Evolutionary conservation across 805 yeast species (phyloP).

Genomic region (Pichia nakasei): DNA sequence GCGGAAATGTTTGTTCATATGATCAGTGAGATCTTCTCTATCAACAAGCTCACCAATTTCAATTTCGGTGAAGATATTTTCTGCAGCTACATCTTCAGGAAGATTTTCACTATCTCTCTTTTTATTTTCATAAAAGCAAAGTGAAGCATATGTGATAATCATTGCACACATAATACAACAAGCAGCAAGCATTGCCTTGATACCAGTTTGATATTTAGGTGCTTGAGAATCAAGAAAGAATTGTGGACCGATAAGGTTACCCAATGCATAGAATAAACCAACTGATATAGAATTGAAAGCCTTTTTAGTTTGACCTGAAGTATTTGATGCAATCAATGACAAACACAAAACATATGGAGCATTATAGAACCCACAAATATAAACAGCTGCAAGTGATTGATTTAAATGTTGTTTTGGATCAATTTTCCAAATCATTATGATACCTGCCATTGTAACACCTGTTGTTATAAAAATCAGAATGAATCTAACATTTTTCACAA

Average conservation of each 20-base stretch:
- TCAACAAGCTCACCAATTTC: conserved; percentile 6
- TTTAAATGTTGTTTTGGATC: conserved; percentile 4
- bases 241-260: conserved; percentile 58
- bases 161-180: conserved; percentile 17
- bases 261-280: conserved; percentile 42
- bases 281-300: conserved; percentile 17
- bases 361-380: conserved; percentile 3
- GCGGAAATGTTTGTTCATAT: conserved; percentile 48
- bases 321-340: conserved; percentile 23
- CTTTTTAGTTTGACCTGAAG: conserved; percentile 63
- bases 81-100: background rate
- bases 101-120: conserved; percentile 29
- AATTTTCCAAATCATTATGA: conserved; percentile 3
- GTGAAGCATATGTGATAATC: conserved; percentile 12
- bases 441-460: conserved; percentile 6
- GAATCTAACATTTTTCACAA: conserved; percentile 16
- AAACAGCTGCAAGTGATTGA: conserved; percentile 1
- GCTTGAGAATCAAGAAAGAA: conserved; percentile 42
- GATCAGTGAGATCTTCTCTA: conserved; percentile 44
- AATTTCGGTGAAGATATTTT: background rate
- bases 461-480: conserved; percentile 17
- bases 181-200: conserved; percentile 32
- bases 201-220: conserved; percentile 50
- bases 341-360: conserved; percentile 4
- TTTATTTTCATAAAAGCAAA: conserved; percentile 35